Conservation (phyloP, 2,329 filamentous ascomycete species). For the Diaporthe australafricana region DNA sequence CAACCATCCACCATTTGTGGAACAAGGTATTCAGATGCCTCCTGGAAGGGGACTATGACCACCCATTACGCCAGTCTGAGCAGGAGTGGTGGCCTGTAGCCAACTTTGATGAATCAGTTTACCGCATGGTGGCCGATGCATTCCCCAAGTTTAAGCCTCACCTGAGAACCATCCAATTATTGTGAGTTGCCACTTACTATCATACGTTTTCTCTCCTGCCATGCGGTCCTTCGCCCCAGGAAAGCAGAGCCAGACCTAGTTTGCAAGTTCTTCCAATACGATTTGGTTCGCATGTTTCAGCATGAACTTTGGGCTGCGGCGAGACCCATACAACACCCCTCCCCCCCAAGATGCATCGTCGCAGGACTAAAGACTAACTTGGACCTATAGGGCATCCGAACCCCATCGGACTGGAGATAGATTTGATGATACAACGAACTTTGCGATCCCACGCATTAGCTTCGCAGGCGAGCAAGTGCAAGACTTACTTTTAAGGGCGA, state of each 20-base stretch:
- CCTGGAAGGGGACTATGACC: background rate
- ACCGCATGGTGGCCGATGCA: background rate
- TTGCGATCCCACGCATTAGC: no score
- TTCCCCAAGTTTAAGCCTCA: conserved; percentile 1
- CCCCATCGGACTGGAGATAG: background rate
- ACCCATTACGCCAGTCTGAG: background rate
- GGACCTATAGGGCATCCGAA: background rate
- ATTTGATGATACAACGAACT: background rate
- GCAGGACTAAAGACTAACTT: background rate
- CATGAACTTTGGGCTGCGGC: background rate
- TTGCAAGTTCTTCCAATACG: background rate
- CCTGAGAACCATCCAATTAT: background rate
- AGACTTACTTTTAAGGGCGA: rapidly evolving
- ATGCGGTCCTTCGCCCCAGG: background rate
- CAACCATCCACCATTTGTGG: background rate
- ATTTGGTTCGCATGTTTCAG: background rate
- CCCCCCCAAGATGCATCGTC: background rate
- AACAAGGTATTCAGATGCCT: background rate
- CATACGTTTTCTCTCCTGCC: no score
- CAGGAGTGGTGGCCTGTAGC: background rate
- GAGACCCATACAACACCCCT: background rate
- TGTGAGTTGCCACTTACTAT: background rate
- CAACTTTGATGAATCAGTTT: conserved; percentile 4
- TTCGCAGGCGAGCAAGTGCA: background rate
- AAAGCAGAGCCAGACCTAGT: background rate